Evolutionary conservation across 371 early-diverging fungal genomes (phyloP).

Genomic region (Nosema bombycis): DNA sequence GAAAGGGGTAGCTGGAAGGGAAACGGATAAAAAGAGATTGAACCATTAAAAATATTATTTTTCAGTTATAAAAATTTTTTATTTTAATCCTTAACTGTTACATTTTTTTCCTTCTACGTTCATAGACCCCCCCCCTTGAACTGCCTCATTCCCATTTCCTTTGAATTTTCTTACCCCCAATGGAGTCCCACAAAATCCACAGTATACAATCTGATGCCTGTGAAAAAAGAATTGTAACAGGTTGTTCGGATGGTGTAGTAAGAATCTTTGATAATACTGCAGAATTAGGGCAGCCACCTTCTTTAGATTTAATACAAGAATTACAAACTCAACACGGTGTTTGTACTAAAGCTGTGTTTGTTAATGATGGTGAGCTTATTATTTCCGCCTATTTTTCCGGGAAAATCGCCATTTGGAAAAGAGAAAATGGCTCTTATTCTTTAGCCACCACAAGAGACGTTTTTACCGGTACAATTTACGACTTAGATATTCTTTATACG

Average conservation of each 20-base stretch:
- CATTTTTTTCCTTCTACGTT: no score
- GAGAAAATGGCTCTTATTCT: slow-evolving; percentile 22
- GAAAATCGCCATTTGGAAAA: slow-evolving; percentile 57
- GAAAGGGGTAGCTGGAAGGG: no score
- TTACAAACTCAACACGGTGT: slow-evolving; percentile 25
- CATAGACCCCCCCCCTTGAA: no score
- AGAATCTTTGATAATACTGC: slow-evolving; percentile 33
- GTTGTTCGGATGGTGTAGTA: slow-evolving; percentile 39
- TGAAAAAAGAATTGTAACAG: slow-evolving; percentile 40
- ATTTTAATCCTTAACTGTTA: no score
- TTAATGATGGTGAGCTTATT: slow-evolving; percentile 53
- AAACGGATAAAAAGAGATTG: no score
- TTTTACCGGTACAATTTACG: slow-evolving; percentile 58
- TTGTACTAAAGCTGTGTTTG: slow-evolving; percentile 45
- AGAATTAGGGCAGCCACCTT: neutral
- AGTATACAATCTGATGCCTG: slow-evolving; percentile 48
- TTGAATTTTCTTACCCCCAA: slow-evolving; percentile 4
- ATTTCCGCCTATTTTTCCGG: slow-evolving; percentile 54
- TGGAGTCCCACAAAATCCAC: slow-evolving; percentile 47
- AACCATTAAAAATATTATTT: no score
- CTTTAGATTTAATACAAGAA: slow-evolving; percentile 2
- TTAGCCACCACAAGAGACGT: slow-evolving; percentile 51
- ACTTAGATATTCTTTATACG: slow-evolving; percentile 10
- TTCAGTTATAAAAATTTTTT: no score
- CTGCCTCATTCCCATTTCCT: neutral